Percentiles rank a stretch among this genome's conserved stretches.
phyloP scores from a whole-genome alignment of 108 stramenopile species.

The Skeletonema potamos region DNA sequence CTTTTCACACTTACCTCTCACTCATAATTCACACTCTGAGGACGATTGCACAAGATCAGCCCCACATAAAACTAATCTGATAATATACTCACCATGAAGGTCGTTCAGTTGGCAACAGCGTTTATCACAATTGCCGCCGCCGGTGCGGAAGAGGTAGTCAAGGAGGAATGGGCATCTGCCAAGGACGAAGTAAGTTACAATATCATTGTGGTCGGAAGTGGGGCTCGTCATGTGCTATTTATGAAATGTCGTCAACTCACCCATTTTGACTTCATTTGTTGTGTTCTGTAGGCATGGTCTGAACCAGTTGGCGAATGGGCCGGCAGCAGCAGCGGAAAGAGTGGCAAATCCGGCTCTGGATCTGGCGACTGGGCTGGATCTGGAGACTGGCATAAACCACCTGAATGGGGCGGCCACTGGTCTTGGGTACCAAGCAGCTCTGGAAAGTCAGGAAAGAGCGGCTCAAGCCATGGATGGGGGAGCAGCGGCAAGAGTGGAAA shows the following conservation, averaged over 20 bases:
- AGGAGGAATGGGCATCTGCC: no score
- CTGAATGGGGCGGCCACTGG: no score
- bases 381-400: no score
- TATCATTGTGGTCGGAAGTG: no score
- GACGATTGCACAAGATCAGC: not conserved
- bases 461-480: not conserved
- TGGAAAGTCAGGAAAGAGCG: not conserved
- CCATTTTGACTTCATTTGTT: not conserved
- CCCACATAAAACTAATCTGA: not conserved
- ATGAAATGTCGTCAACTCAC: no score
- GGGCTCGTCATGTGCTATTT: no score
- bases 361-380: not conserved
- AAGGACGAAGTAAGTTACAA: no score
- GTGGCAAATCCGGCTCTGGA: not conserved
- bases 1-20: no score
- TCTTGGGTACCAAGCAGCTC: no score
- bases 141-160: not conserved
- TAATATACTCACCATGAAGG: not conserved
- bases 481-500: no score
- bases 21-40: not conserved
- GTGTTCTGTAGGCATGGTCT: not conserved
- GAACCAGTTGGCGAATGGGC: not conserved
- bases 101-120: not conserved
- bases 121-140: not conserved
- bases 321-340: not conserved